These are phyloP conservation scores for Chalciporus chontae DNA, from an alignment of 768 basidiomycete species.

Conservation along the genomic window DNA sequence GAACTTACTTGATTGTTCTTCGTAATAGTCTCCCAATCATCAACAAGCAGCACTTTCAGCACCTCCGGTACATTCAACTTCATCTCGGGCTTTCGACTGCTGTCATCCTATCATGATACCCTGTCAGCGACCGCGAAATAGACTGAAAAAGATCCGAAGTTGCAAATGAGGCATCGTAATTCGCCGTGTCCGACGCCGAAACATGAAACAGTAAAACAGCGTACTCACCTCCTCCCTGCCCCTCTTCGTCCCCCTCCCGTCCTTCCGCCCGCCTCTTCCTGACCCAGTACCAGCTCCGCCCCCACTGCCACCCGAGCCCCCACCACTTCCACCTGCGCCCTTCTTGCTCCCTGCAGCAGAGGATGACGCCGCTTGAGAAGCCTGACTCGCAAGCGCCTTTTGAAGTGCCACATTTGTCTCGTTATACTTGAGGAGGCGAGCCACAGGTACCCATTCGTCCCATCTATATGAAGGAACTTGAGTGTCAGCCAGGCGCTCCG, in stretches of 20 bases:
- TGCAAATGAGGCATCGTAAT: neutral
- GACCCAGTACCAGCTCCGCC: conserved; percentile 22
- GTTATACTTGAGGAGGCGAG: conserved; percentile 79
- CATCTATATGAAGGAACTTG: conserved; percentile 50
- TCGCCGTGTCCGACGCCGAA: neutral
- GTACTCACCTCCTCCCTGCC: conserved; percentile 66
- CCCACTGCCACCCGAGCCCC: conserved; percentile 28
- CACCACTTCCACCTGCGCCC: conserved; percentile 16
- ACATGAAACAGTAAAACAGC: neutral
- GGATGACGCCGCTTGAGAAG: conserved; percentile 40
- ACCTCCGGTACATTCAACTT: conserved; percentile 85
- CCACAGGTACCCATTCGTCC: conserved; percentile 94
- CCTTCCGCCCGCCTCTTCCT: conserved; percentile 44
- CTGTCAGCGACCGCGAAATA: conserved; percentile 1
- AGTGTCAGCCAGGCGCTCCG: conserved; percentile 6
- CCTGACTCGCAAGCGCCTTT: conserved; percentile 54
- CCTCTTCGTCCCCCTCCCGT: conserved; percentile 66
- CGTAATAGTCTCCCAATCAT: conserved; percentile 97
- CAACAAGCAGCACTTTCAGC: conserved; percentile 86
- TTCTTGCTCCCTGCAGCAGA: conserved; percentile 30
- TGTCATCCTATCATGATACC: conserved; percentile 57
- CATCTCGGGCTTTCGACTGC: conserved; percentile 78
- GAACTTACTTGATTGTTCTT: conserved; percentile 80
- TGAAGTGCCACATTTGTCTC: conserved; percentile 78
- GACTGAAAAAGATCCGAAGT: neutral